phyloP scores from a whole-genome alignment of 139 green algal genomes.

The Chlorella sorokiniana region DNA sequence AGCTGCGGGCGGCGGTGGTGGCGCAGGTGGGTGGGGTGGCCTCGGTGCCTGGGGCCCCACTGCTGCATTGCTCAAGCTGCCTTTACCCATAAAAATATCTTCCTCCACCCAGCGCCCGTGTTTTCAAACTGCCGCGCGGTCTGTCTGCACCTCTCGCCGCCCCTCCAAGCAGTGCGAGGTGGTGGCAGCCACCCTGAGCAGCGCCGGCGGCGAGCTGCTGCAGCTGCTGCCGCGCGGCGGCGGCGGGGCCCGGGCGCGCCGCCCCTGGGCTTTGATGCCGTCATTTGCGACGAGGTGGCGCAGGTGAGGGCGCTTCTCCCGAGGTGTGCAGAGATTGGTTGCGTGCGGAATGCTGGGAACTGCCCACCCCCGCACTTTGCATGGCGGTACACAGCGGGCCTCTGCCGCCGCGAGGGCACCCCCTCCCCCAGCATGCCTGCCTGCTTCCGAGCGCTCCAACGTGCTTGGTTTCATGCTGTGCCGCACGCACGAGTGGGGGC shows the following conservation, averaged over 20 bases:
- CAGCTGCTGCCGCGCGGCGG: conserved; percentile 32
- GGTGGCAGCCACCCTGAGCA: conserved; percentile 73
- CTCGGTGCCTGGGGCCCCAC: neutral
- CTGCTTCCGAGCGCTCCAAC: neutral
- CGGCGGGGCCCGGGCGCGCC: neutral
- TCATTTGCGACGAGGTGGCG: conserved; percentile 82
- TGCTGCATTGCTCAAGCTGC: neutral
- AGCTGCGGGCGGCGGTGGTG: conserved; percentile 18
- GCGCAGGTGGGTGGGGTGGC: neutral
- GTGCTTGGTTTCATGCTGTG: too few relatives aligned
- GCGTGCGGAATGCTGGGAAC: neutral
- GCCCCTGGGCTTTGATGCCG: conserved; percentile 18
- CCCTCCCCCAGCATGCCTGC: neutral
- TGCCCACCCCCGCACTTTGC: neutral
- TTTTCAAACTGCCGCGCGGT: too few relatives aligned
- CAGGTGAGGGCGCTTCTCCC: conserved; percentile 59
- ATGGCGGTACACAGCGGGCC: too few relatives aligned
- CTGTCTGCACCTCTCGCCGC: neutral
- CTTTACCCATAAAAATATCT: neutral
- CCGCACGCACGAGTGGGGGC: too few relatives aligned
- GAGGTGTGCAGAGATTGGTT: too few relatives aligned
- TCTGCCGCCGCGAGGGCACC: too few relatives aligned
- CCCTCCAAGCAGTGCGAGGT: conserved; percentile 65
- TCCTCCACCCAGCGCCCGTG: neutral
- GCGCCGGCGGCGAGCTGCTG: conserved; percentile 60